phyloP scores from a whole-genome alignment of 805 yeast species.

The Cyberlindnera samutprakarnensis region DNA sequence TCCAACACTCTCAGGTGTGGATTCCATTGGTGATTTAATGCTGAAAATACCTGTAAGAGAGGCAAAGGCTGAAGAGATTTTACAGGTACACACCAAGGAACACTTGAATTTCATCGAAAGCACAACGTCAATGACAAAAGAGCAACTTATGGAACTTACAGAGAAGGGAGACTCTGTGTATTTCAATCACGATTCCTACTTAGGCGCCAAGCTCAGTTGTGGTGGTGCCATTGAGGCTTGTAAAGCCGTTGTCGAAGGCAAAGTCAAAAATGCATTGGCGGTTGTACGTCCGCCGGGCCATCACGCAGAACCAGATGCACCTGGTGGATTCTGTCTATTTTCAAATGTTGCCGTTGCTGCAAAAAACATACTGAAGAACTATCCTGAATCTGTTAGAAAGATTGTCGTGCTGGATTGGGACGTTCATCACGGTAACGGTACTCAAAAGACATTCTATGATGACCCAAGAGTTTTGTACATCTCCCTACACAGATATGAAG shows the following conservation, averaged over 20 bases:
- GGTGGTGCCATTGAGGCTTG: constrained; percentile 98
- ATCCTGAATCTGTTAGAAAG: constrained; percentile 82
- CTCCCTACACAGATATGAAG: constrained; percentile 87
- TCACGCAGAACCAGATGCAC: constrained; percentile 96
- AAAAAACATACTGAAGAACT: constrained; percentile 66
- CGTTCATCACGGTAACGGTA: constrained; percentile 98
- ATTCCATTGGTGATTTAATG: constrained; percentile 82
- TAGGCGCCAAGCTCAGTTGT: constrained; percentile 85
- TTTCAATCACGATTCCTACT: constrained; percentile 81
- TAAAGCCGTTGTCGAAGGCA: constrained; percentile 87
- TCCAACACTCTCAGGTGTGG: constrained; percentile 56
- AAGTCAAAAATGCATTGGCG: constrained; percentile 86
- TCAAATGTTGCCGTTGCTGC: constrained; percentile 98
- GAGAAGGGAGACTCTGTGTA: constrained; percentile 93
- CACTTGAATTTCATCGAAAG: constrained; percentile 71
- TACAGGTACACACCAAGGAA: constrained; percentile 75
- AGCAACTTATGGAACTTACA: constrained; percentile 70
- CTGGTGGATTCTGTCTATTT: constrained; percentile 95
- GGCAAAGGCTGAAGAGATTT: constrained; percentile 79
- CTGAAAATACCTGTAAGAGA: constrained; percentile 84
- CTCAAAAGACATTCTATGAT: constrained; percentile 83
- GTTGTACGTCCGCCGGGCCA: constrained; percentile 99
- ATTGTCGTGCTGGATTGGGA: constrained; percentile 95
- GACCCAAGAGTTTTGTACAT: constrained; percentile 89
- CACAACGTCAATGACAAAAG: constrained; percentile 72